Base-by-base conservation (phyloP, 805 yeast species). In the Ogataea trehalophila region DNA sequence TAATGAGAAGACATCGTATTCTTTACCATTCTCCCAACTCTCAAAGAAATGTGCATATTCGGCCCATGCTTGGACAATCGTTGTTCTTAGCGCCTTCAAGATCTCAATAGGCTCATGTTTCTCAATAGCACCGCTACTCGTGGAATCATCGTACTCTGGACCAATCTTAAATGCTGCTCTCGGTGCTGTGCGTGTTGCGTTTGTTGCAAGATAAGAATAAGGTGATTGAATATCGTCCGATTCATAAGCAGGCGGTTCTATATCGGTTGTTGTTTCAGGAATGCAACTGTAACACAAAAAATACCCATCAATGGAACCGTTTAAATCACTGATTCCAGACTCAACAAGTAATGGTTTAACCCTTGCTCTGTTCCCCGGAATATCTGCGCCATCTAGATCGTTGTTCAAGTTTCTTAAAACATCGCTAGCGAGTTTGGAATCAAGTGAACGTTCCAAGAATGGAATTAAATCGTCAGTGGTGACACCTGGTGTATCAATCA, bases 281-380 rank as follows among this genome's bases (percentile, higher is more conserved):
- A 85, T 77, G 2, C 87, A 83, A 46, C 83, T 76, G 62, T 85
- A 86, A 41, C 83, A 80, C 35, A 84, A 72, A 39, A 84, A 70
- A 61, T 86, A 86, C 0, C 91, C 92, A 60, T 84, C 85, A n/a
- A 86, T 75, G 33, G 79, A 72, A 5, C 90, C 91, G 59, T 86
- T 85, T 55, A 86, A 64, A 50, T 85, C 92, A 39, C 87, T 77
- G 5, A 90, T 87, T 1, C 94, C 94, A 36, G 88, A 81, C 5
- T 89, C 92, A 3, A 83, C 87, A 13, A 86, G 62, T 46, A 86
- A 62, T 3, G 91, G 86, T 44, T 80, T 81, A 6, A 88, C 82
- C 13, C 66, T 46, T 3, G 66, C 61, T 37, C 69, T 53, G 34
- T 51, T 55, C 6, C 46, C 50, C 18, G 33, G 16, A 5, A 16